phyloP scores from a whole-genome alignment of 2,329 filamentous ascomycete genomes.

The Colletotrichum destructivum region DNA sequence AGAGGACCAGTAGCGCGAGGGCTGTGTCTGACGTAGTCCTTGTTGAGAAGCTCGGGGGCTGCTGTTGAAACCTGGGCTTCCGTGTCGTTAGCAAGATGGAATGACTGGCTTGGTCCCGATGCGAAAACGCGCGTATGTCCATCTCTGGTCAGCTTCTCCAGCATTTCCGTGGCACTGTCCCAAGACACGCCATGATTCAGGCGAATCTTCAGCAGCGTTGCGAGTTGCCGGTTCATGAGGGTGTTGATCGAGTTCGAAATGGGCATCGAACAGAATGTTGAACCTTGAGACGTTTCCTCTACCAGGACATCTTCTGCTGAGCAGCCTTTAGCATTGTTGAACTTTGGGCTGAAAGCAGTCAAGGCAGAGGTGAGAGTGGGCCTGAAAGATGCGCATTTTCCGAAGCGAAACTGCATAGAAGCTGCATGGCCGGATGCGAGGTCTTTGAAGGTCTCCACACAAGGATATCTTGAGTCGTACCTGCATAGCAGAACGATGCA shows the following conservation, averaged over 20 bases:
- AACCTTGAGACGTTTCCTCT: conserved; percentile 5
- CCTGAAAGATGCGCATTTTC: conserved; percentile 81
- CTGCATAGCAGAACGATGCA: conserved; percentile 83
- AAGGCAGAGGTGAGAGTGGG: conserved; percentile 71
- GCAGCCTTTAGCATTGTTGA: conserved; percentile 18
- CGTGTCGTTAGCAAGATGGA: background rate
- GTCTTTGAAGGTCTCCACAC: conserved; percentile 68
- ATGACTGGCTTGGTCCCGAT: background rate
- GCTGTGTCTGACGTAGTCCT: conserved; percentile 22
- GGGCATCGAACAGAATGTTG: conserved; percentile 70
- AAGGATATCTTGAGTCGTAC: conserved; percentile 74
- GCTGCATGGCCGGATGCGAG: conserved; percentile 53
- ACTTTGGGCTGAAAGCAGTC: conserved; percentile 60
- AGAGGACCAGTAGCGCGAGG: conserved; percentile 44
- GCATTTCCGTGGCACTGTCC: conserved; percentile 38
- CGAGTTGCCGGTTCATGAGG: conserved; percentile 77
- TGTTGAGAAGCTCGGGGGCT: conserved; percentile 23
- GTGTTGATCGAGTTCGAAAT: conserved; percentile 81
- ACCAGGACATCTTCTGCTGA: background rate
- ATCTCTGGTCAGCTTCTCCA: conserved; percentile 27
- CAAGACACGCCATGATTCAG: conserved; percentile 26
- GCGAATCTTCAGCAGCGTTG: conserved; percentile 73
- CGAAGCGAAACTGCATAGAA: conserved; percentile 72
- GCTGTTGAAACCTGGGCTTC: conserved; percentile 28
- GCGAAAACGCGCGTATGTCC: conserved; percentile 16